A percentile compares a stretch with the other conserved stretches of the same genome.
These are phyloP conservation scores for Cotoneaster glaucophyllus DNA, from an alignment of 306 rosid species.

Conservation along the genomic window DNA sequence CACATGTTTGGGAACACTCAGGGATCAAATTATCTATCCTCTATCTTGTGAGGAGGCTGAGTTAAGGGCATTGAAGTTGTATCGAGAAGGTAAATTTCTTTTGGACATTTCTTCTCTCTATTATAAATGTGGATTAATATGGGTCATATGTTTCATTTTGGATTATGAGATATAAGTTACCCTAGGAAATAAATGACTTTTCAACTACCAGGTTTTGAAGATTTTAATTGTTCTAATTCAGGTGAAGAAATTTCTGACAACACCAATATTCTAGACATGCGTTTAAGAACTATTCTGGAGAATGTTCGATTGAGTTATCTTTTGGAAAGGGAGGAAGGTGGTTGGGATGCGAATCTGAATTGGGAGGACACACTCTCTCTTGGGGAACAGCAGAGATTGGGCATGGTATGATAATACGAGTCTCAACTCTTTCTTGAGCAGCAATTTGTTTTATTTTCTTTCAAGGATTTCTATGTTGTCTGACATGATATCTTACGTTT, in stretches of 20 bases:
- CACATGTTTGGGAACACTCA: slow-evolving; percentile 90
- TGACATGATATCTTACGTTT: slow-evolving; percentile 27
- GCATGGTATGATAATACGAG: slow-evolving; percentile 53
- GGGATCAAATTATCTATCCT: slow-evolving; percentile 98
- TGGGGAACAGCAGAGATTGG: slow-evolving; percentile 98
- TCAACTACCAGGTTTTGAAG: slow-evolving; percentile 8
- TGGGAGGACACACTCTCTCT: slow-evolving; percentile 96
- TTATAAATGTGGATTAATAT: background rate
- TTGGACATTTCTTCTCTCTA: background rate
- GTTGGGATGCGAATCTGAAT: slow-evolving; percentile 86
- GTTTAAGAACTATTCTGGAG: slow-evolving; percentile 67
- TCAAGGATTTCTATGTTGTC: background rate
- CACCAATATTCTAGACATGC: slow-evolving; percentile 46
- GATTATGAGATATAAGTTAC: background rate
- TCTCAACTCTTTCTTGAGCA: slow-evolving; percentile 2
- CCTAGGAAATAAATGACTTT: background rate
- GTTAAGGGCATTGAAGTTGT: slow-evolving; percentile 45
- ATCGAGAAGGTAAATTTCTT: slow-evolving; percentile 53
- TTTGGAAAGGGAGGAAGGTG: slow-evolving; percentile 67
- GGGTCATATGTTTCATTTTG: background rate
- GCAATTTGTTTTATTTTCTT: slow-evolving; percentile 11
- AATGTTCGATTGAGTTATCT: slow-evolving; percentile 89
- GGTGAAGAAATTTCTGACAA: slow-evolving; percentile 38
- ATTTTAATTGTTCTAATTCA: slow-evolving; percentile 27
- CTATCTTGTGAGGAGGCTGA: slow-evolving; percentile 83